Conservation (phyloP, 306 rosid species). For the Vigna radiata region DNA sequence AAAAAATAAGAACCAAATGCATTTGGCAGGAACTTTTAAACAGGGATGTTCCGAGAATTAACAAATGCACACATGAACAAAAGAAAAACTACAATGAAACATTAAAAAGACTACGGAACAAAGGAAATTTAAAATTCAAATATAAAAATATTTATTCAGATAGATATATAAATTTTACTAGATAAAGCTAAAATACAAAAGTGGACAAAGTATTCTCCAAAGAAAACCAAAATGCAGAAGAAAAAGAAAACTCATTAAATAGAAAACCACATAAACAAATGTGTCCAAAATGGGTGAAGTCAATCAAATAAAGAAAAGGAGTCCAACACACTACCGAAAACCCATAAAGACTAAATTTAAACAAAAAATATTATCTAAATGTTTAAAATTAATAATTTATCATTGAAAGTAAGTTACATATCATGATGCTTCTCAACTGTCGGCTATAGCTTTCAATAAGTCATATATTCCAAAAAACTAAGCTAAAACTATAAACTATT, state of each 20-base stretch:
- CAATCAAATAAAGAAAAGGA: not conserved
- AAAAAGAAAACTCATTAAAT: not conserved
- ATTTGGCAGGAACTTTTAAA: not conserved
- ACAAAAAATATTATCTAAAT: not conserved
- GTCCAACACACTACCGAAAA: not conserved
- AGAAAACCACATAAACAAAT: not conserved
- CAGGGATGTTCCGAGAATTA: not conserved
- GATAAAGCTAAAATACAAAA: not conserved
- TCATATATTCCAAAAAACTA: not conserved
- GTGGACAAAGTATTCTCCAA: not conserved
- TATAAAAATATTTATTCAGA: not conserved
- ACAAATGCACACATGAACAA: not conserved
- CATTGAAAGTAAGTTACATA: conserved; percentile 4
- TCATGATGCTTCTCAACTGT: not conserved
- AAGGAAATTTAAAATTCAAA: not conserved
- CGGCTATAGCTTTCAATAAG: not conserved
- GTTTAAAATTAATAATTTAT: not conserved
- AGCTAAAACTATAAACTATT: not conserved
- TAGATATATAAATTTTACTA: not conserved
- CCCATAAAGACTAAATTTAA: not conserved
- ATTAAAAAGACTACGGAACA: not conserved
- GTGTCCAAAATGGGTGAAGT: not conserved
- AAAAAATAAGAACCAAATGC: not conserved
- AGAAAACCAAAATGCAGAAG: not conserved
- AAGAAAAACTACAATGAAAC: not conserved